Evolutionary conservation across 257 asterid genomes (phyloP), one percentile per base, ranked within the genome.

Genomic region (Przewalskia tangutica): DNA sequence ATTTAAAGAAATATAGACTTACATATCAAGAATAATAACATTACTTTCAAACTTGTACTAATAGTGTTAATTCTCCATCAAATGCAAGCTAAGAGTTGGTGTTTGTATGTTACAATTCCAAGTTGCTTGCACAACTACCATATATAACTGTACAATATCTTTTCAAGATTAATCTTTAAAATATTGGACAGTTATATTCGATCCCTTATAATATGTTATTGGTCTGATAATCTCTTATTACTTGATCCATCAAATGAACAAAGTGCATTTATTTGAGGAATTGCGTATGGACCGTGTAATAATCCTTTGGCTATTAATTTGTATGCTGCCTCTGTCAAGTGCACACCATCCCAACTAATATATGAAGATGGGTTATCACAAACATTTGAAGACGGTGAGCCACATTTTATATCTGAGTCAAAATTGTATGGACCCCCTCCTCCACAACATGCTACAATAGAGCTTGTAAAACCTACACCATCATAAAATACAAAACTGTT

Each of bases 341-440:
- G 92, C 13, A 83, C 1, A 16, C 92, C 92, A 65, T 89, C 90
- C 92, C 92, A 89, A 58, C 58, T 87, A 59, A 79, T 84, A 83
- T 81, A 84, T 36, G 27, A 14, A 38, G 88, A 90, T n/a, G 93
- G 91, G 0, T 84, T 82, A 1, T 65, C 82, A 53, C 92, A 89
- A 12, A 34, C n/a, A 17, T 32, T 36, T 16, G 89, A 42, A 36
- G 13, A 13, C 4, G 63, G 36, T 32, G 38, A 6, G 4, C 90
- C 90, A 78, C 92, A 89, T 4, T 0, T 17, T 42, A 14, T 63
- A 0, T 3, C 3, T 2, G 8, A 10, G 46, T 83, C 79, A 36
- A 12, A 34, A 56, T 89, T 89, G 73, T 87, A 89, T 1, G 83
- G 84, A 14, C 90, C 92, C 23, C 82, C 88, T 6, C 82, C 90